Percentiles rank a stretch among this genome's conserved stretches.
Evolutionary conservation across 441 rosid species (phyloP).

Genomic region (Manihot esculenta): DNA sequence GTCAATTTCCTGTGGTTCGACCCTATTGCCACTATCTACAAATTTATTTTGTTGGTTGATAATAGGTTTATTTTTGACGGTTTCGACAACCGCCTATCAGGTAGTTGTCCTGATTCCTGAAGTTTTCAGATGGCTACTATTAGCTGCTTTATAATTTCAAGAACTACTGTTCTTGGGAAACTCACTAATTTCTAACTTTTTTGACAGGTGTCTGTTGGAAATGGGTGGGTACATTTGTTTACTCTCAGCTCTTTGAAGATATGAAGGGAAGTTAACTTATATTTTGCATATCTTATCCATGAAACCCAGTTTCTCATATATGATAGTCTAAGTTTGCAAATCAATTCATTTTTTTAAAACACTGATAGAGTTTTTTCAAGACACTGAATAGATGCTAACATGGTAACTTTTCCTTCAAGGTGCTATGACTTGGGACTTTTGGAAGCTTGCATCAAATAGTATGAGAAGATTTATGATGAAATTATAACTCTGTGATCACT

Average conservation of each 20-base stretch:
- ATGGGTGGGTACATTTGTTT: slow-evolving; percentile 58
- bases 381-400: not conserved
- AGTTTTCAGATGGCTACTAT: not conserved
- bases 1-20: too few relatives aligned
- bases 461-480: not conserved
- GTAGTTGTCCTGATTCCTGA: not conserved
- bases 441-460: not conserved
- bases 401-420: not conserved
- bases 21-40: too few relatives aligned
- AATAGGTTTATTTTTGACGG: too few relatives aligned
- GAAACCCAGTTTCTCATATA: slow-evolving; percentile 7
- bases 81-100: too few relatives aligned
- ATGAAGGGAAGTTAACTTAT: slow-evolving; percentile 6
- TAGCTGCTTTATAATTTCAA: not conserved
- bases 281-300: not conserved
- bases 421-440: not conserved
- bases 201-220: slow-evolving; percentile 84
- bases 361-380: not conserved
- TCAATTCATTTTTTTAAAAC: not conserved
- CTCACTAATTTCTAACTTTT: slow-evolving; percentile 19
- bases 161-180: slow-evolving; percentile 11
- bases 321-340: not conserved
- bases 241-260: slow-evolving; percentile 12
- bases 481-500: not conserved
- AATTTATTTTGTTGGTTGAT: too few relatives aligned